These are phyloP conservation scores for Datura wrightii DNA, from an alignment of 257 asterid species.

Conservation along the genomic window DNA sequence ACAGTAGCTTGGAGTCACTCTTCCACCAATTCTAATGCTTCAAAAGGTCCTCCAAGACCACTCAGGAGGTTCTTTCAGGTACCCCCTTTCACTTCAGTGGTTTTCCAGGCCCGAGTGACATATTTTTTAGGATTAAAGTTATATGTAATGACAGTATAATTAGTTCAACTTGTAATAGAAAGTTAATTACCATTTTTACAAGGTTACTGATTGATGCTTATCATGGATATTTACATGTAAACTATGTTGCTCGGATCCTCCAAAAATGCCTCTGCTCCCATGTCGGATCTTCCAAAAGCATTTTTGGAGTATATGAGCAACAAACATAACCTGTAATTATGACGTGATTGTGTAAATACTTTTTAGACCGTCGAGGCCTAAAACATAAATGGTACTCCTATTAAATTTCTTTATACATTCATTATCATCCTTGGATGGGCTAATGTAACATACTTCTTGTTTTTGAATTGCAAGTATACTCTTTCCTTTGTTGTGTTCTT, in stretches of 20 bases:
- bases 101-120: neutral
- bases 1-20: constrained; percentile 85
- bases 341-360: neutral
- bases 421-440: neutral
- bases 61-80: constrained; percentile 94
- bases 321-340: neutral
- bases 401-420: neutral
- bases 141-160: neutral
- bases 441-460: neutral
- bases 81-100: neutral
- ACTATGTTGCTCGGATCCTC: neutral
- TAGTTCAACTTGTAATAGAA: neutral
- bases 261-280: neutral
- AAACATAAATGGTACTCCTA: neutral
- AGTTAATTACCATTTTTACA: neutral
- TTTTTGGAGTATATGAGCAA: constrained; percentile 7
- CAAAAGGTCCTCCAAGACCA: constrained; percentile 89
- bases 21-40: constrained; percentile 54
- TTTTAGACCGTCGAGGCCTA: neutral
- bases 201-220: neutral
- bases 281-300: neutral
- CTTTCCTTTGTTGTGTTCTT: neutral
- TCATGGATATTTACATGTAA: neutral
- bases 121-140: neutral
- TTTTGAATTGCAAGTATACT: neutral